Conservation (phyloP, 768 basidiomycete genomes). For the Mycena belliarum region DNA sequence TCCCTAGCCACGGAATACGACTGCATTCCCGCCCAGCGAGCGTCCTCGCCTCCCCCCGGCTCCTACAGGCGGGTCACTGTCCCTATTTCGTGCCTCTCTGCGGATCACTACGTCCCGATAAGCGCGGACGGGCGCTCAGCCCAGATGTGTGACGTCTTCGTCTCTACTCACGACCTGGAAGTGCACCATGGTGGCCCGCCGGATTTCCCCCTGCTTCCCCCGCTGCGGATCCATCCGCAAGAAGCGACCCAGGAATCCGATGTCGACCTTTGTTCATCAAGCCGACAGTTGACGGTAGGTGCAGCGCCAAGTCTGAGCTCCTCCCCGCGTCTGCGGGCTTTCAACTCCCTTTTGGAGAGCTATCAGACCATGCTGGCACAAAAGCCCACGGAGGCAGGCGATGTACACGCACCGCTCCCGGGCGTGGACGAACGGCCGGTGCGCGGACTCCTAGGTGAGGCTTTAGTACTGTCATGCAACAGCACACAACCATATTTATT, state of each 20-base stretch:
- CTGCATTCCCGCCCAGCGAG: not conserved
- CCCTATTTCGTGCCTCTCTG: slow-evolving; percentile 10
- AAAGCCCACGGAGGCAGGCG: not conserved
- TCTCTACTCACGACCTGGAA: not conserved
- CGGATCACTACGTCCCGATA: slow-evolving; percentile 1
- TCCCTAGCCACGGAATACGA: not conserved
- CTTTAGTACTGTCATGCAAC: not conserved
- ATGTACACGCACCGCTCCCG: not conserved
- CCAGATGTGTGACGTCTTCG: not conserved
- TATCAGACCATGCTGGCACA: not conserved
- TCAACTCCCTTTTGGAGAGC: not conserved
- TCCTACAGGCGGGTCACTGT: not conserved
- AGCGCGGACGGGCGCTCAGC: not conserved
- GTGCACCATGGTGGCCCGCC: not conserved
- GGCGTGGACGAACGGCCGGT: no score
- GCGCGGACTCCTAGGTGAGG: not conserved
- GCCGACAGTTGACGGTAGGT: no score
- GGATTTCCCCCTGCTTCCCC: not conserved
- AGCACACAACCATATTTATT: not conserved
- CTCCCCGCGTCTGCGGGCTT: not conserved
- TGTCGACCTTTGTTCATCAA: no score
- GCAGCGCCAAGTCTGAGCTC: no score
- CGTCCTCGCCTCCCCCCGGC: not conserved
- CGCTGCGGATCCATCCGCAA: not conserved
- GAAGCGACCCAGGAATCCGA: not conserved